phyloP scores from a whole-genome alignment of 2,329 filamentous ascomycete species.

The Fusarium falciforme region DNA sequence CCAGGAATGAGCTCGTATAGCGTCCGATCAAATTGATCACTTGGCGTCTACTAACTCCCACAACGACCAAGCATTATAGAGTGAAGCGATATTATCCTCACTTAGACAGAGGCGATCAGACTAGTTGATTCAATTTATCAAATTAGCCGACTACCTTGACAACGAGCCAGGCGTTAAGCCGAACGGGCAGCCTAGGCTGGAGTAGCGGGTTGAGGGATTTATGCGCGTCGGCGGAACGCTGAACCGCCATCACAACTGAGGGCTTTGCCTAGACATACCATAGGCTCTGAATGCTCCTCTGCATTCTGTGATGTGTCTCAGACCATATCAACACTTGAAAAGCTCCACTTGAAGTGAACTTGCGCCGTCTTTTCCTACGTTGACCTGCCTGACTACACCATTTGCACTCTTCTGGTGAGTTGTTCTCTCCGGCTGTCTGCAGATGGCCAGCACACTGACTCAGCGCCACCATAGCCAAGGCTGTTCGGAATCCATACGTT shows the following conservation, averaged over 20 bases:
- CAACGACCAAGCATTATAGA: background rate
- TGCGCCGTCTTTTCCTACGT: background rate
- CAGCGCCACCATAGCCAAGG: background rate
- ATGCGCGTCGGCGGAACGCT: background rate
- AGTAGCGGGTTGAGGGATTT: background rate
- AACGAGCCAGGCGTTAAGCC: background rate
- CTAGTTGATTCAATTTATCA: background rate
- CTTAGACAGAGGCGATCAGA: background rate
- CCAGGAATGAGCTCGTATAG: background rate
- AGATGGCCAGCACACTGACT: background rate
- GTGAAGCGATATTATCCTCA: background rate
- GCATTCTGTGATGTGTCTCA: background rate
- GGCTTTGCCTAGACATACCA: background rate
- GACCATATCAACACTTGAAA: background rate
- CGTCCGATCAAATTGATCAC: background rate
- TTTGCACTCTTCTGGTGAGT: background rate
- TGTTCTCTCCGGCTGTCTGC: background rate
- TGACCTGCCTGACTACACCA: background rate
- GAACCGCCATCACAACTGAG: background rate
- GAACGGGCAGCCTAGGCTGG: background rate
- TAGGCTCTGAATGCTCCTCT: background rate
- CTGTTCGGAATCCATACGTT: background rate
- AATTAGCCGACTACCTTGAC: background rate
- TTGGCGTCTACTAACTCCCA: background rate
- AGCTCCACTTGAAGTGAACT: background rate